Base-by-base conservation (phyloP, 768 basidiomycete species). In the Lentinula edodes region DNA sequence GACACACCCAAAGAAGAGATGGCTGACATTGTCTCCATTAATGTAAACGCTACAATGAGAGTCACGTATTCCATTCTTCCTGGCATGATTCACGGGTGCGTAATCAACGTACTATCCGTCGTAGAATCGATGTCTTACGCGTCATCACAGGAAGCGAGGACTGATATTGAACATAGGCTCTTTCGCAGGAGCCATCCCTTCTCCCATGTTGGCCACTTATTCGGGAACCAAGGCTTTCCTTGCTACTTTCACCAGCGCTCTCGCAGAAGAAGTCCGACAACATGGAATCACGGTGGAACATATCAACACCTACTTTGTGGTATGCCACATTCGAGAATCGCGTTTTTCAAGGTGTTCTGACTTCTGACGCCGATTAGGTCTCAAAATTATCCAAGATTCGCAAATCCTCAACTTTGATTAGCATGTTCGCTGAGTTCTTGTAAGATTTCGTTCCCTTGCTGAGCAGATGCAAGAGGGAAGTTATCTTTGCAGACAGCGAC, bases 401-500 rank as follows among this genome's bases (percentile, higher is more conserved):
- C 61, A 84, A 80, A 63, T 63, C 93, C 1, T 86, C 85, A 20
- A 67, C 80, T 28, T 70, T 92, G 61, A 83, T 93, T 91, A 46
- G 95, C 95, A 66, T 98, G 91, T 39, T 90, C 88, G 61, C 90
- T 86, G 54, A 99, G 83, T 68, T 94, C 92, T 43, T 80, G 82
- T 51, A 98, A 70, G 43, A 94, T 85, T 39, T 88, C 86, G 43
- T 85, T 85, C 13, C 94, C 95, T 72, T 93, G 89, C 61, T 75
- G 78, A 5, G 83, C 81, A 0, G 89, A 83, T 1, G 79, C 74
- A 0, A 84, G 79, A 0, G 97, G 96, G 5, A 99, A 78, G 66
- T 92, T 93, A 72, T 95, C 94, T 65, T 91, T 90, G 73, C 93
- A 95, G 10, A 98, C 95, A 0, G 95, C 95, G 54, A 98, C 95